Evolutionary conservation across 176 grass and related monocot genomes (phyloP), one percentile per base, ranked within the genome.

Genomic region (Guadua angustifolia): DNA sequence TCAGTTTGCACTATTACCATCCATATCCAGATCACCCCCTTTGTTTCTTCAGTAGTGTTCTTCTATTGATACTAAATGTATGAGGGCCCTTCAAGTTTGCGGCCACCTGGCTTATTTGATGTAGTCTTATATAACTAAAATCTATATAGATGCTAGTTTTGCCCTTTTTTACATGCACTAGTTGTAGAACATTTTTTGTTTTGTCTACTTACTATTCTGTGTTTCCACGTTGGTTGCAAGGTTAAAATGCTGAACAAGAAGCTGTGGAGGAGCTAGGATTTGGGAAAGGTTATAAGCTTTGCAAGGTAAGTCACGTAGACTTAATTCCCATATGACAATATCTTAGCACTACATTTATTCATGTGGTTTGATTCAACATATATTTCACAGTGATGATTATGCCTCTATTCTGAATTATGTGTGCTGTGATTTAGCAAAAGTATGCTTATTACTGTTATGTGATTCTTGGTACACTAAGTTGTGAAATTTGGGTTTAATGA

Each of bases 241-340:
- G 33, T 3, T 35, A 35, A 35, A 35, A 35, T 35, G 33, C 33
- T 35, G 3, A 35, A 1, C 33, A 35, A 35, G 33, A 56, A 88
- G 83, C 86, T 56, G 71, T 93, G 69, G 91, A 98, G 65, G 93
- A 98, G 57, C 88, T 98, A 65, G 93, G 89, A 43, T 98, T 94
- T 74, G 69, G 58, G 33, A 83, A 90, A 83, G 89, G 86, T 35
- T 84, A 75, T 81, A 83, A 89, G 43, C 85, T 88, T n/a, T 98
- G 93, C 78, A 95, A 94, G 89, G 96, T 98, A 86, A 65, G 44
- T 70, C 22, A 36, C 51, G 19, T 49, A 10, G 8, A 29, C 45
- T 24, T 24, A 53, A 49, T 59, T 78, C 44, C 17, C 45, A 58
- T 82, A 74, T 69, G 53, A 67, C 45, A 53, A 5, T 66, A 6